A percentile compares a stretch with the other conserved stretches of the same genome.
Evolutionary conservation across 2,329 filamentous ascomycete species (phyloP).

Genomic region (Raffaelea arxii): DNA sequence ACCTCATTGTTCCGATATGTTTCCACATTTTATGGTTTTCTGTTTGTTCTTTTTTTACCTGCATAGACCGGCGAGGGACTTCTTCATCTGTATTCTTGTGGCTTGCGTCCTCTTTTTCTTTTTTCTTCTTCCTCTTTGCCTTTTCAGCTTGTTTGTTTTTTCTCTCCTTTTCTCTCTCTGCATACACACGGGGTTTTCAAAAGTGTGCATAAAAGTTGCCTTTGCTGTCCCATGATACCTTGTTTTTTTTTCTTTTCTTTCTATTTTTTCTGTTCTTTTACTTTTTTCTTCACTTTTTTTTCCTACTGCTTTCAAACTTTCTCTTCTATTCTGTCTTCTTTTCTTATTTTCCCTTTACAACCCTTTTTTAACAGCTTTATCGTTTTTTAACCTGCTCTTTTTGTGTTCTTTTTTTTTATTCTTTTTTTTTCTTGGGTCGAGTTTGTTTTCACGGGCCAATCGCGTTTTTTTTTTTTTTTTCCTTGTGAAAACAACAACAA

Average conservation of each 20-base stretch:
- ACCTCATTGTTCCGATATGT: not conserved
- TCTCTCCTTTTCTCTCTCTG: conserved; percentile 4
- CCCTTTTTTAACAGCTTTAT: not conserved
- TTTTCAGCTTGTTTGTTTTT: not conserved
- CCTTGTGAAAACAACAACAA: too few relatives aligned
- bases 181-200: conserved; percentile 28
- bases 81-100: not conserved
- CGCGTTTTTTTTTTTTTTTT: not conserved
- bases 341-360: not conserved
- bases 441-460: too few relatives aligned
- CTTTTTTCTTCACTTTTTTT: not conserved
- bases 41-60: conserved; percentile 25
- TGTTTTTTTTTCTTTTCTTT: not conserved
- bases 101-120: not conserved
- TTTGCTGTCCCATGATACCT: conserved; percentile 42
- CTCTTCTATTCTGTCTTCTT: not conserved
- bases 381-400: not conserved
- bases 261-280: not conserved
- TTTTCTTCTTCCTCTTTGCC: not conserved
- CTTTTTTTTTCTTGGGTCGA: not conserved
- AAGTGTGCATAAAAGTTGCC: conserved; percentile 37
- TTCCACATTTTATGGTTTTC: conserved; percentile 11
- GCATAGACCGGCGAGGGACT: conserved; percentile 33
- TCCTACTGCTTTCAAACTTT: not conserved
- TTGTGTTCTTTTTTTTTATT: not conserved